Evolutionary conservation across 2,329 filamentous ascomycete species (phyloP), one percentile per base, ranked within the genome.

Genomic region (Colletotrichum spaethianum): DNA sequence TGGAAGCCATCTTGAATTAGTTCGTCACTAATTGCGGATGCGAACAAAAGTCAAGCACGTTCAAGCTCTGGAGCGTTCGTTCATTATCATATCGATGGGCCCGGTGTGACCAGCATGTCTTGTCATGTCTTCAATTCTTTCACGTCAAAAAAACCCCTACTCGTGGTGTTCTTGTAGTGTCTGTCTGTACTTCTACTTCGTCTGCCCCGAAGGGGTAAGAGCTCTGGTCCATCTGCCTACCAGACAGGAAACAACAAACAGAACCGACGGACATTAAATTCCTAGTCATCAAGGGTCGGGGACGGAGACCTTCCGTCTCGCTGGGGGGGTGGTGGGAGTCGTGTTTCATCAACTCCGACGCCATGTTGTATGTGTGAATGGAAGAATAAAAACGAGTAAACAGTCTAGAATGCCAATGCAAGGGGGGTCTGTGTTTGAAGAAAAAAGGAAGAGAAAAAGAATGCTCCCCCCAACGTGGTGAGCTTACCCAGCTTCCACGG

Each of bases 321-420:
- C 33, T 23, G 31, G 33, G 20, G 52, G 53, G 20, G 36, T 53
- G 23, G 14, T 18, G 50, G 46, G 5, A 50, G 16, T 40, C 12
- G 18, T 16, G 12, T 38, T 31, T 69, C 53, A 52, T 69, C 53
- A 70, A 63, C 70, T 72, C 65, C 65, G 57, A 60, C 48, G 65
- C 69, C 62, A 60, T 69, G 59, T 69, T 42, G 5, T 20, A 20
- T 63, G 31, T 69, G 36, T 53, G 55, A 72, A 63, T 48, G 14
- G 42, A 67, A 67, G 69, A 63, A 50, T 53, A 67, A 69, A 63
- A 55, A 40, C 42, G 26, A 63, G 23, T 63, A 52, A 40, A 63
- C 60, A 63, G 44, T 63, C 44, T 63, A 52, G 23, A 40, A 63
- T 63, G 46, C 60, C 60, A 52, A 52, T n/a, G 44, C 46, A 40